Percentiles rank a stretch among this genome's conserved stretches.
Conservation (phyloP, 306 rosid genomes). For the Cucurbita moschata region DNA sequence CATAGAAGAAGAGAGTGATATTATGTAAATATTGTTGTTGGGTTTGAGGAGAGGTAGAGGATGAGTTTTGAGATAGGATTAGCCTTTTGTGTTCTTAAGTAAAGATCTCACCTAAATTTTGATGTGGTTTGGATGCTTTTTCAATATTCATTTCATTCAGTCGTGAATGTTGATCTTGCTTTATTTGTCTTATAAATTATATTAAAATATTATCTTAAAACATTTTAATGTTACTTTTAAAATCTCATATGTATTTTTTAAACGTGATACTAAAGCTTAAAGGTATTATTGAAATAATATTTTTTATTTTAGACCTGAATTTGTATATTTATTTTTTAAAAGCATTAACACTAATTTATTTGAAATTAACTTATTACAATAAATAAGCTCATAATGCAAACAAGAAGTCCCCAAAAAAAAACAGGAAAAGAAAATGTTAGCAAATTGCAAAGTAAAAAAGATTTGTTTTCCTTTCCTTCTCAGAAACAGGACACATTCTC, state of each 20-base stretch:
- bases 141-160: background rate
- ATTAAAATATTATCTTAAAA: too few species aligned
- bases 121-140: background rate
- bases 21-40: background rate
- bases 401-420: background rate
- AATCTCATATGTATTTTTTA: too few species aligned
- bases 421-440: background rate
- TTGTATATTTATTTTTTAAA: too few species aligned
- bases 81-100: background rate
- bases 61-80: background rate
- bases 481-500: conserved; percentile 28
- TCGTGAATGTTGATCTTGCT: too few species aligned
- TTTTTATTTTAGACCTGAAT: too few species aligned
- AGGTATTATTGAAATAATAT: too few species aligned
- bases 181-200: too few species aligned
- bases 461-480: background rate
- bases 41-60: background rate
- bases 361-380: too few species aligned
- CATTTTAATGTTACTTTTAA: too few species aligned
- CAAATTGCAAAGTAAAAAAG: background rate
- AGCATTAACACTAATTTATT: too few species aligned
- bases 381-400: background rate
- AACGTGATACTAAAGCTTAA: too few species aligned
- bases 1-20: background rate
- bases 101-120: background rate